Evolutionary conservation across 1,284 basidiomycete genomes (phyloP).

Genomic region (Cryptococcus sp.): DNA sequence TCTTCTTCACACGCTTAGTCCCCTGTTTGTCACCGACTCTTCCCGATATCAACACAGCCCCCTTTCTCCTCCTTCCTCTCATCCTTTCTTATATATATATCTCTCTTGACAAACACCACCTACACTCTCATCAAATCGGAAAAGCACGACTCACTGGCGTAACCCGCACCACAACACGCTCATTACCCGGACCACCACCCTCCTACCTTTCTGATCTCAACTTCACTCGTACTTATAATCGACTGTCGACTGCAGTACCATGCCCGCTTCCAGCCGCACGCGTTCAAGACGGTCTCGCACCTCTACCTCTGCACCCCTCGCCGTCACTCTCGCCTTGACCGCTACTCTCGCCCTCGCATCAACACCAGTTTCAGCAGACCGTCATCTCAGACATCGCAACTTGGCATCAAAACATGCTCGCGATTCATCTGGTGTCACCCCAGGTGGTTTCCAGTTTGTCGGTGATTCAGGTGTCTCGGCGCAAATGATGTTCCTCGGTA

Average conservation of each 20-base stretch:
- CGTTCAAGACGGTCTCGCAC: neutral
- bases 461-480: slow-evolving; percentile 52
- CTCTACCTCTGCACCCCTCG: slow-evolving; percentile 5
- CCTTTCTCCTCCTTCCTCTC: neutral
- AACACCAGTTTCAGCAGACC: neutral
- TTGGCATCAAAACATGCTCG: slow-evolving; percentile 13
- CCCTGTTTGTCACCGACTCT: no score
- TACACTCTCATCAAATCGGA: neutral
- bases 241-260: slow-evolving; percentile 5
- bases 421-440: slow-evolving; percentile 11
- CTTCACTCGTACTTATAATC: slow-evolving; percentile 4
- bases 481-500: slow-evolving; percentile 54
- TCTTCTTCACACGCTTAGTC: no score
- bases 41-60: neutral
- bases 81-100: neutral
- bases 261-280: neutral
- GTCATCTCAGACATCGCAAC: slow-evolving; percentile 23
- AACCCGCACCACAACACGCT: no score
- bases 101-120: neutral
- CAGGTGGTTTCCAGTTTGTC: slow-evolving; percentile 43
- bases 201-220: no score
- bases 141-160: neutral
- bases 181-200: no score
- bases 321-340: slow-evolving; percentile 3
- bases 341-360: neutral